Base-by-base conservation (phyloP, 1,284 basidiomycete species). In the Cryptococcus floricola region DNA sequence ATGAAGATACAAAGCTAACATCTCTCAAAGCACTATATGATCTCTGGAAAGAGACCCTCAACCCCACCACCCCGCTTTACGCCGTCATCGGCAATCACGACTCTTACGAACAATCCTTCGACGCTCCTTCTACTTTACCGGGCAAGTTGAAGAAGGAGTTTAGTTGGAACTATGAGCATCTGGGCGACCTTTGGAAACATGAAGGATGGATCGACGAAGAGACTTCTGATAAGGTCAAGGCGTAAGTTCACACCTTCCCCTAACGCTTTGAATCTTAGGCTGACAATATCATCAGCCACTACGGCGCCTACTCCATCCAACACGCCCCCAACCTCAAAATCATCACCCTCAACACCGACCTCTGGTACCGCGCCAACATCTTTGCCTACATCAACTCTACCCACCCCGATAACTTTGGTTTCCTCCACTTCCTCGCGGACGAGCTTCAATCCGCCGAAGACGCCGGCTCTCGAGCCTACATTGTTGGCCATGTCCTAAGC, bases 401-500 rank as follows among this genome's bases (percentile, higher is more conserved):
- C 19, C 73, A 84, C 41, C 82, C 85, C 2, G 89, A 91, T 70
- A 79, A 79, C 41, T 87, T 84, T 39, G 87, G 88, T 9, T 87
- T 87, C 81, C 78, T 91, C 60, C 81, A 86, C 25, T 90, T 87
- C 77, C 67, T 91, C 54, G 89, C 89, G 3, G 85, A 89, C 62
- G 87, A 91, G 72, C 78, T 91, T n/a, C 86, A 89, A 69, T 84
- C 80, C 51, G 85, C 86, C 14, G 87, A 88, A 70, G 86, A 88
- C 65, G 79, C 80, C 37, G 83, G 85, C 4, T 85, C 87, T 52
- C 77, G 85, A 66, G 89, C 84, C 0, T 91, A 87, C 86, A 87
- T 91, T 57, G 77, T 90, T 0, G 88, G 87, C 1, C 88, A 91
- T 69, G 88, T 91, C 31, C 71, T 87, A 8, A 81, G 80, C 18